Evolutionary conservation across 2,329 filamentous ascomycete species (phyloP).

Genomic region (Tolypocladium pustulatum): DNA sequence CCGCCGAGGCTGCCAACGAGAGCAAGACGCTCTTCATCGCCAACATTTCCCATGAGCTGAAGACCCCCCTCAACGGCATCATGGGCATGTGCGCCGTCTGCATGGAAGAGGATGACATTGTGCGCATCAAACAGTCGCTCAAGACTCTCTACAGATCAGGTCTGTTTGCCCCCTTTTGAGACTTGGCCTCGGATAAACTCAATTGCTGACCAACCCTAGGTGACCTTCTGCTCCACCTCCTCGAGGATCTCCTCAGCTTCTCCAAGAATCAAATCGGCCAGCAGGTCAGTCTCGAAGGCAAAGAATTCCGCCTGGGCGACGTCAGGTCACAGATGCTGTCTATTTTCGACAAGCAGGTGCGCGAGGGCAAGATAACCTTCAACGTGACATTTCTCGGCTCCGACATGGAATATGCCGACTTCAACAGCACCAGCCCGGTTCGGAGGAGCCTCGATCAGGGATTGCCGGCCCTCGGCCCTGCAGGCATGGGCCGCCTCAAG

Average conservation of each 20-base stretch:
- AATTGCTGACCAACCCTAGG: constrained; percentile 12
- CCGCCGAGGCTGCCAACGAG: constrained; percentile 88
- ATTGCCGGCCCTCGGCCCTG: constrained; percentile 51
- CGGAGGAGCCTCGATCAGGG: constrained; percentile 14
- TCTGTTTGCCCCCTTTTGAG: neutral
- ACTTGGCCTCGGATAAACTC: neutral
- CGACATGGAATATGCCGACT: neutral
- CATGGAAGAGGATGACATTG: constrained; percentile 79
- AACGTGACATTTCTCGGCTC: constrained; percentile 54
- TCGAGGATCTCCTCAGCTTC: constrained; percentile 85
- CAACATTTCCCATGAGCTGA: constrained; percentile 80
- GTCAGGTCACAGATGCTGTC: constrained; percentile 71
- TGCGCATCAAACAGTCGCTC: constrained; percentile 69
- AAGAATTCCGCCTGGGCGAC: constrained; percentile 76
- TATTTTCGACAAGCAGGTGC: constrained; percentile 84
- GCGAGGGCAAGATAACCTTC: constrained; percentile 67
- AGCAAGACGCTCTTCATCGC: constrained; percentile 97
- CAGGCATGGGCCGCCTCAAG: constrained; percentile 57
- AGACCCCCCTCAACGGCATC: constrained; percentile 92
- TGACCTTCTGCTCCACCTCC: constrained; percentile 71
- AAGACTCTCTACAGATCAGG: constrained; percentile 66
- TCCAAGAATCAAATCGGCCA: constrained; percentile 93
- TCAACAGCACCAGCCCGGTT: neutral
- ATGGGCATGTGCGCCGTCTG: constrained; percentile 88
- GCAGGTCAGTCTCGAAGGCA: constrained; percentile 70